Conservation (phyloP, 192 early-diverging fungal species). For the Linnemannia zychae region DNA sequence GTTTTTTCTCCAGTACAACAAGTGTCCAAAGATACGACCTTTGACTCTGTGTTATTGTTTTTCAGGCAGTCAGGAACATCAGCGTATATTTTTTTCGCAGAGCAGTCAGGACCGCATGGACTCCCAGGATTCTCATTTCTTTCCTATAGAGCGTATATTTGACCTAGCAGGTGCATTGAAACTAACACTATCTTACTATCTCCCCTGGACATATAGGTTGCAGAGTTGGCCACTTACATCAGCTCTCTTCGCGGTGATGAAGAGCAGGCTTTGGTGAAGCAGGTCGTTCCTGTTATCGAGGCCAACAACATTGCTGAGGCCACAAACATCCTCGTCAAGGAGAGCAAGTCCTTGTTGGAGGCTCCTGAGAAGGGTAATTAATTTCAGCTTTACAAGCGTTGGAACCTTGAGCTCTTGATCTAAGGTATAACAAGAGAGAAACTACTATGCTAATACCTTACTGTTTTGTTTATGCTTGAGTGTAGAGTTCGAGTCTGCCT, state of each 20-base stretch:
- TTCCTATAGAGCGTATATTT: background rate
- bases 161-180: background rate
- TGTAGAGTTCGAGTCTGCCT: conserved; percentile 74
- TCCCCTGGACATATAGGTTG: conserved; percentile 59
- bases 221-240: conserved; percentile 81
- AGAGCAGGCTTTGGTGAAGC: conserved; percentile 62
- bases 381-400: background rate
- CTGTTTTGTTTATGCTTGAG: background rate
- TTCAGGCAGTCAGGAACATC: background rate
- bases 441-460: background rate
- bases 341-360: conserved; percentile 68
- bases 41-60: background rate
- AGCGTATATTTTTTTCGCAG: background rate
- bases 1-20: background rate
- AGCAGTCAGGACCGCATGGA: background rate
- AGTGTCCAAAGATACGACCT: background rate
- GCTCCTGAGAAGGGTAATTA: conserved; percentile 70
- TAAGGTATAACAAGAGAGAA: background rate
- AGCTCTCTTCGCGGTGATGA: conserved; percentile 66
- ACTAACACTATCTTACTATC: background rate
- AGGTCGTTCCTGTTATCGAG: conserved; percentile 65
- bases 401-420: background rate
- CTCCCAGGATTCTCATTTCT: background rate
- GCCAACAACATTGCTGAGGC: conserved; percentile 73
- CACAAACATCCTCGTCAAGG: conserved; percentile 66